These are phyloP conservation scores for Pichia insulana DNA, from an alignment of 805 yeast species.

Conservation along the genomic window DNA sequence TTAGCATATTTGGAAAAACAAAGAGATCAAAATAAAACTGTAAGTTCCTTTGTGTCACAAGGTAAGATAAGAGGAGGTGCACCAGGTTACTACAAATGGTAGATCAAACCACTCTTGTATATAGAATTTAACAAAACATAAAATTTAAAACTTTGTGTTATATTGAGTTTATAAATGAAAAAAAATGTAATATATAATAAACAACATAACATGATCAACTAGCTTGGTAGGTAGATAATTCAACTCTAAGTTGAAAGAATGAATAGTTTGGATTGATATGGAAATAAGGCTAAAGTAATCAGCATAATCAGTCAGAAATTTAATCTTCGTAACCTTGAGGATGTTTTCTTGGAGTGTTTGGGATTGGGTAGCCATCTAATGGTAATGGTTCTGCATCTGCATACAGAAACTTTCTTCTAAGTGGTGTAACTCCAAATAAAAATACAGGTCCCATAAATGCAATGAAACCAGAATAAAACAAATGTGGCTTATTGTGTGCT, in stretches of 20 bases:
- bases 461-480: constrained; percentile 53
- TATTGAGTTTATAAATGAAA: neutral
- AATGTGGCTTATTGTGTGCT: constrained; percentile 69
- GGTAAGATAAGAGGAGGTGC: constrained; percentile 40
- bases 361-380: constrained; percentile 43
- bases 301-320: neutral
- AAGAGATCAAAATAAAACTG: constrained; percentile 38
- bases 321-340: constrained; percentile 51
- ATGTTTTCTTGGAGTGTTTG: constrained; percentile 42
- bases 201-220: too few relatives aligned
- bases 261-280: neutral
- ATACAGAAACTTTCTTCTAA: constrained; percentile 61
- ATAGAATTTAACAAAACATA: neutral
- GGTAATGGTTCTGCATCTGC: constrained; percentile 63
- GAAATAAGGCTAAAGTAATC: neutral
- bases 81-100: constrained; percentile 52
- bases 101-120: constrained; percentile 12
- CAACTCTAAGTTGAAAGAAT: too few relatives aligned
- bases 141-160: neutral
- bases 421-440: constrained; percentile 49
- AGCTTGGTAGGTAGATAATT: too few relatives aligned
- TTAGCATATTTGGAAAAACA: constrained; percentile 16
- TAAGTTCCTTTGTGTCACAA: constrained; percentile 32
- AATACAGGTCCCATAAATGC: constrained; percentile 64
- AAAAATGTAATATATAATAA: neutral